A percentile compares a stretch with the other conserved stretches of the same genome.
phyloP scores from a whole-genome alignment of 192 early-diverging fungal species.

The Gigaspora rosea region DNA sequence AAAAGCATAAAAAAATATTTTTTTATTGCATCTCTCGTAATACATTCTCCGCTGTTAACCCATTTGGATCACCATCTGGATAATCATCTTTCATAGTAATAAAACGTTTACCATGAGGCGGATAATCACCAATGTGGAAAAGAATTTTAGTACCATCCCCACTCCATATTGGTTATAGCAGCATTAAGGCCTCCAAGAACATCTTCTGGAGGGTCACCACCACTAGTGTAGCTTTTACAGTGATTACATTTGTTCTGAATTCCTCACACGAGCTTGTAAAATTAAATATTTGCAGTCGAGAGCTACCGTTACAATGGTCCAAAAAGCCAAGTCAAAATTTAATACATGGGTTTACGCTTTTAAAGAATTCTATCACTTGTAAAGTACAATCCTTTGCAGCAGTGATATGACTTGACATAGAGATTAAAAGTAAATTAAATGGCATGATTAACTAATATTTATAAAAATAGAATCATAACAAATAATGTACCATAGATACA shows the following conservation, averaged over 20 bases:
- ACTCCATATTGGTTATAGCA: conserved; percentile 13
- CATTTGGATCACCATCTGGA: conserved; percentile 32
- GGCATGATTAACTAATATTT: neutral
- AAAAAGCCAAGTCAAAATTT: conserved; percentile 21
- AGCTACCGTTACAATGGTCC: conserved; percentile 20
- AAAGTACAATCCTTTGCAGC: conserved; percentile 28
- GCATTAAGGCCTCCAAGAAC: conserved; percentile 32
- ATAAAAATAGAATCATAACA: neutral
- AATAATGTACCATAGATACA: neutral
- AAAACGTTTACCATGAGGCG: conserved; percentile 30
- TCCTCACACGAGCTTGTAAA: neutral
- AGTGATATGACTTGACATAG: conserved; percentile 7
- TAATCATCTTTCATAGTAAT: neutral
- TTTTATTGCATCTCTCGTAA: conserved; percentile 12
- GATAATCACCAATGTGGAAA: conserved; percentile 30
- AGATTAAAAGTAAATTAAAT: neutral
- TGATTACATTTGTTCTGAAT: neutral
- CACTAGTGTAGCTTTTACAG: neutral
- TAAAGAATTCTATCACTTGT: conserved; percentile 10
- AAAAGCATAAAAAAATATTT: conserved; percentile 31
- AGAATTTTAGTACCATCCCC: conserved; percentile 22
- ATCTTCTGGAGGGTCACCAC: conserved; percentile 5
- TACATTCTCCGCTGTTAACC: conserved; percentile 27
- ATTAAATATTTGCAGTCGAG: neutral
- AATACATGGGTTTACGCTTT: conserved; percentile 9